These are phyloP conservation scores for Rhizopogon hawkerae DNA, from an alignment of 1,284 basidiomycete species.

Conservation along the genomic window DNA sequence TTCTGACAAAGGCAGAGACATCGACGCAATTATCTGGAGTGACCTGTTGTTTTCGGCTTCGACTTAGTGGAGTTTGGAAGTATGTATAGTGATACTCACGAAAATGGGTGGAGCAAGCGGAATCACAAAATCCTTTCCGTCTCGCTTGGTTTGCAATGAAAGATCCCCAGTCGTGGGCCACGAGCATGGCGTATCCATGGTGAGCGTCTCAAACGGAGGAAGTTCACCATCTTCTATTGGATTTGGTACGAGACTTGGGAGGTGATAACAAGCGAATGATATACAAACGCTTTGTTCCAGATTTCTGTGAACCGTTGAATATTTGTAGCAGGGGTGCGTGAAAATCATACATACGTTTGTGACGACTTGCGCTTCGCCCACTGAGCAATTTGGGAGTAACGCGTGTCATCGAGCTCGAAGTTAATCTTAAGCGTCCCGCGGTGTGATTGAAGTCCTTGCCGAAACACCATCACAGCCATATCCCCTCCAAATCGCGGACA, in stretches of 20 bases:
- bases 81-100: slow-evolving; percentile 10
- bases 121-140: slow-evolving; percentile 9
- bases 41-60: slow-evolving; percentile 10
- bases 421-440: background rate
- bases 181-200: slow-evolving; percentile 13
- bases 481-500: slow-evolving; percentile 12
- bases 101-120: slow-evolving; percentile 22
- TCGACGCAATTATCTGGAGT: slow-evolving; percentile 24
- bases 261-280: slow-evolving; percentile 23
- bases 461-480: slow-evolving; percentile 16
- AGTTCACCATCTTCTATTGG: background rate
- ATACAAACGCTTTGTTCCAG: slow-evolving; percentile 18
- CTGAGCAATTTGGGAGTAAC: slow-evolving; percentile 15
- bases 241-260: slow-evolving; percentile 11
- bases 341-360: slow-evolving; percentile 18
- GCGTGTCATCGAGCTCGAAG: slow-evolving; percentile 16
- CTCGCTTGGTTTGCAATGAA: slow-evolving; percentile 13
- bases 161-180: slow-evolving; percentile 20
- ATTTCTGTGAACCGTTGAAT: slow-evolving; percentile 12
- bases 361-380: slow-evolving; percentile 18
- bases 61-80: background rate
- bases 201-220: slow-evolving; percentile 8
- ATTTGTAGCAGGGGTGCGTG: background rate
- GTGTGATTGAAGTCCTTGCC: slow-evolving; percentile 16
- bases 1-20: slow-evolving; percentile 17